A percentile compares a stretch with the other conserved stretches of the same genome.
These are phyloP conservation scores for Isatis lusitanica DNA, from an alignment of 441 rosid species.

Conservation along the genomic window DNA sequence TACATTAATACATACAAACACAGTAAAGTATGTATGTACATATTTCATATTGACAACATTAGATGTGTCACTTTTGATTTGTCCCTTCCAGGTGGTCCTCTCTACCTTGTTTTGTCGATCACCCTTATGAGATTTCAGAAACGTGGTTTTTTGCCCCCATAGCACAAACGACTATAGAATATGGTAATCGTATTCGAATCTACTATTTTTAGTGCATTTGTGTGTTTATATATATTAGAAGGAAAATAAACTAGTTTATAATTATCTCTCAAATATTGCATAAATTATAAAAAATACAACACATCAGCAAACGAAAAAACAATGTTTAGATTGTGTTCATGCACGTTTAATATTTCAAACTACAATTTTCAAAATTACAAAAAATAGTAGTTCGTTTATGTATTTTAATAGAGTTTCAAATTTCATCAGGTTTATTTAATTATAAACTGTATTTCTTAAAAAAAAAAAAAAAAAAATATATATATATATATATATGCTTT, in stretches of 20 bases:
- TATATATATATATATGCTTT: too few relatives aligned
- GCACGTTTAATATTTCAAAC: not conserved
- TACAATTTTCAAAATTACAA: too few relatives aligned
- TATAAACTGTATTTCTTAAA: not conserved
- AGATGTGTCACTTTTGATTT: conserved; percentile 11
- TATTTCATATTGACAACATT: not conserved
- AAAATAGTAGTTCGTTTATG: too few relatives aligned
- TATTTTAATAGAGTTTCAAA: not conserved
- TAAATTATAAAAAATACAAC: not conserved
- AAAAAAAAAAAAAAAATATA: too few relatives aligned
- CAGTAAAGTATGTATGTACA: not conserved
- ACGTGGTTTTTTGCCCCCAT: not conserved
- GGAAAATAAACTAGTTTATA: not conserved
- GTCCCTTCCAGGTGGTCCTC: conserved; percentile 4
- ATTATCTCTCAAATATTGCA: not conserved
- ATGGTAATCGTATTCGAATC: not conserved
- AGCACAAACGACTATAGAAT: not conserved
- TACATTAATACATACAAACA: not conserved
- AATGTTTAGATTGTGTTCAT: not conserved
- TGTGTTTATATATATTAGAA: not conserved
- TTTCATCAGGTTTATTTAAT: not conserved
- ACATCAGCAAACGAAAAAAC: not conserved
- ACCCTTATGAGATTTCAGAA: not conserved
- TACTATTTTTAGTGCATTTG: not conserved
- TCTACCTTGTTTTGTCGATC: conserved; percentile 6